Percentiles rank a stretch among this genome's conserved stretches.
phyloP scores from a whole-genome alignment of 495 filamentous ascomycete species.

The Platismatia glauca region DNA sequence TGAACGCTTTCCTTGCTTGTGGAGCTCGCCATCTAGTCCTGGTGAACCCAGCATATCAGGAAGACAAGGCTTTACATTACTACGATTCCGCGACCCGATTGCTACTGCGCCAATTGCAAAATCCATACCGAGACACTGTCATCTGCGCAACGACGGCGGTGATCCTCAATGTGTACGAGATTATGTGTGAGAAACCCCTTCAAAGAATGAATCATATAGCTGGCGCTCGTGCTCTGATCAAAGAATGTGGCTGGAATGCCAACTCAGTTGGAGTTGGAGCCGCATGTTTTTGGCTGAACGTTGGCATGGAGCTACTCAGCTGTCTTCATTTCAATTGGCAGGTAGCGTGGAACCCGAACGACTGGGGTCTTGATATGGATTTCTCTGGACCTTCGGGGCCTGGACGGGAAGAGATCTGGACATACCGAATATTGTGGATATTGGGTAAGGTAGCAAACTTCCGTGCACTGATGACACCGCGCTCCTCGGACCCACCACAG shows the following conservation, averaged over 20 bases:
- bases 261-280: constrained; percentile 68
- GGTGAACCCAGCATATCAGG: constrained; percentile 58
- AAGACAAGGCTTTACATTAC: constrained; percentile 71
- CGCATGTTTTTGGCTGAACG: constrained; percentile 92
- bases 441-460: constrained; percentile 84
- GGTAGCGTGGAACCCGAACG: constrained; percentile 82
- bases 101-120: constrained; percentile 63
- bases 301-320: constrained; percentile 79
- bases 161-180: constrained; percentile 84
- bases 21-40: constrained; percentile 72
- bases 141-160: constrained; percentile 86
- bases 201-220: constrained; percentile 82
- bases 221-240: constrained; percentile 77
- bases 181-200: constrained; percentile 69
- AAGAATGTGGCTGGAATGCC: constrained; percentile 85
- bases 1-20: constrained; percentile 84
- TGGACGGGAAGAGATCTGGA: constrained; percentile 78
- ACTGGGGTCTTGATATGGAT: constrained; percentile 84
- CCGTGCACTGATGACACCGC: constrained; percentile 51
- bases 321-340: constrained; percentile 85
- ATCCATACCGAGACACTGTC: constrained; percentile 72
- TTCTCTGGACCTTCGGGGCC: constrained; percentile 43
- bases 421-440: constrained; percentile 81
- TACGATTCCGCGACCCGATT: constrained; percentile 73
- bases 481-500: constrained; percentile 48